Evolutionary conservation across 225 moss, liverwort and hornwort species (phyloP), one percentile per base, ranked within the genome.

Genomic region (Rhytidiadelphus loreus): DNA sequence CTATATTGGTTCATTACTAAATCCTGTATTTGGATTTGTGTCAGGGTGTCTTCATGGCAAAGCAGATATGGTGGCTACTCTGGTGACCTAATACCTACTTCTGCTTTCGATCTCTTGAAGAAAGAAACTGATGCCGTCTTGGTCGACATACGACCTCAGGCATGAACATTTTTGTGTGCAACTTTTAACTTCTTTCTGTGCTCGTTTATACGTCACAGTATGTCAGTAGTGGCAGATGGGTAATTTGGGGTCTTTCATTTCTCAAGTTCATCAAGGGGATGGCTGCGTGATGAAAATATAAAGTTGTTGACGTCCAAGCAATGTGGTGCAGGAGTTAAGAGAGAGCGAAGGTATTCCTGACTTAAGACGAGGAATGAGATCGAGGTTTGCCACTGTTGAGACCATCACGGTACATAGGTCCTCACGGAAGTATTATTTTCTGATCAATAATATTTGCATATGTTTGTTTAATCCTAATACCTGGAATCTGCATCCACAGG

Each of bases 91-190:
- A 64, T 85, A 63, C 96, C 99, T 68, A 89, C 82, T 86, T 93
- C 91, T 87, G 96, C 96, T 80, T 56, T 97, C 80, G 96, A 96
- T 41, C 68, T 95, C 63, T 89, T 99, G 80, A 96, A 95, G 90
- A 96, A 93, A 48, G 97, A 97, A 79, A 81, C 90, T 60, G 94
- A 96, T 90, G 95, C 90, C 73, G 93, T 95, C 59, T 85, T 99
- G 86, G 95, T 99, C 72, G 99, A 99, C 88, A 95, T 99, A 81
- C 96, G 99, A 37, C 88, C 96, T 75, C 97, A 97, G 98, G 98
- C 88, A 96, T 89, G 95, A 82, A 58, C 79, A 81, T 64, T 72
- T 87, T 78, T 85, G 63, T 62, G 77, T 92, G 88, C 80, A 64
- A 61, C 48, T 60, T 82, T 43, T 28, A 63, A 65, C 57, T 87